Conservation (phyloP, 2,329 filamentous ascomycete genomes). For the Neoarthrinium moseri region DNA sequence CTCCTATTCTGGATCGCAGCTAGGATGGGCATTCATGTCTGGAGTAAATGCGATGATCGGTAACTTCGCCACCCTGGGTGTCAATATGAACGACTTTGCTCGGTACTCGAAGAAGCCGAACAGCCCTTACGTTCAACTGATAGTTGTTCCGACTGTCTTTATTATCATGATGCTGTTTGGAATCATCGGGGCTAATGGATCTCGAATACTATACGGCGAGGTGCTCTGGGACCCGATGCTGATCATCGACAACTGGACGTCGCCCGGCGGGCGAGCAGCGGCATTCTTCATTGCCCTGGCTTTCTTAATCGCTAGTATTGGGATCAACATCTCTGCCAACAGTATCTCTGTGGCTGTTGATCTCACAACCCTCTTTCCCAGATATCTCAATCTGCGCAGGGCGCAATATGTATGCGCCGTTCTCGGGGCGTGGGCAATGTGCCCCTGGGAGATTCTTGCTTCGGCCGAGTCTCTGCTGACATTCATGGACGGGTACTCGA, state of each 20-base stretch:
- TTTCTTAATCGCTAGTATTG: conserved; percentile 14
- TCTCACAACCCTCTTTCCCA: conserved; percentile 12
- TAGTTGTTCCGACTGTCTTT: conserved; percentile 22
- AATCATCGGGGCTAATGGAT: conserved; percentile 22
- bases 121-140: conserved; percentile 21
- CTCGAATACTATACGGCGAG: conserved; percentile 10
- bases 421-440: conserved; percentile 12
- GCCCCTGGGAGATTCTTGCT: conserved; percentile 13
- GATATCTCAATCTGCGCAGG: conserved; percentile 12
- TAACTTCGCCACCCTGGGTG: conserved; percentile 16
- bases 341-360: conserved; percentile 14
- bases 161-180: conserved; percentile 23
- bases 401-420: conserved; percentile 13
- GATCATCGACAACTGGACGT: conserved; percentile 13
- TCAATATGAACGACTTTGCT: conserved; percentile 17
- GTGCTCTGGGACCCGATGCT: conserved; percentile 13
- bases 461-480: conserved; percentile 13
- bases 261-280: conserved; percentile 12
- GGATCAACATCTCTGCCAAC: conserved; percentile 15
- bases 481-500: conserved; percentile 11
- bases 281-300: conserved; percentile 14
- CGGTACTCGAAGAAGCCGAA: conserved; percentile 12
- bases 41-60: conserved; percentile 25
- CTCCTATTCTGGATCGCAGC: conserved; percentile 17
- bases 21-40: conserved; percentile 27